Conservation (phyloP, 148 eudicot genomes). For the Fagopyrum tataricum region DNA sequence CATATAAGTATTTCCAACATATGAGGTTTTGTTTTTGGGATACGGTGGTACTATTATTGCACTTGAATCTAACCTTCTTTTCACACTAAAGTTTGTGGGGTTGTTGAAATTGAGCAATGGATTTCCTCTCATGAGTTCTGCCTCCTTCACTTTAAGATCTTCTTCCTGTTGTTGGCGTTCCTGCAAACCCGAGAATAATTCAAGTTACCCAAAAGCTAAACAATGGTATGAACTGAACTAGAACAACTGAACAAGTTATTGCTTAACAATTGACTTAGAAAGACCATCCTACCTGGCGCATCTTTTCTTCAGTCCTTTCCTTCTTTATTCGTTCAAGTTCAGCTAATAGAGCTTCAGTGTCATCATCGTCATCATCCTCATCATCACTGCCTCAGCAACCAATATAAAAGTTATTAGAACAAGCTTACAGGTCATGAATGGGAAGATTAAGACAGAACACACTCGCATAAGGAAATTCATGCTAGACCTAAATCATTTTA, state of each 20-base stretch:
- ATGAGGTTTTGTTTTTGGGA: conserved; percentile 55
- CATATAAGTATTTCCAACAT: no score
- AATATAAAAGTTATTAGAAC: background rate
- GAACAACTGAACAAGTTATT: no score
- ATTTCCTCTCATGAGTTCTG: conserved; percentile 71
- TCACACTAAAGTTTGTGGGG: conserved; percentile 48
- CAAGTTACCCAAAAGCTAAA: background rate
- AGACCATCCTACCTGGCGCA: conserved; percentile 47
- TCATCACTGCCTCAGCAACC: conserved; percentile 34
- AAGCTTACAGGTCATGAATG: no score
- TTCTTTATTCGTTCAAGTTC: conserved; percentile 85
- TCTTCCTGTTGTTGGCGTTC: conserved; percentile 62
- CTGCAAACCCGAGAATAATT: conserved; percentile 21
- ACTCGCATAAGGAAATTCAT: background rate
- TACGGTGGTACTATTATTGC: conserved; percentile 9
- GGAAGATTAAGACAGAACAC: no score
- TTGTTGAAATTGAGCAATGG: conserved; percentile 65
- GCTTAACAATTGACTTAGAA: background rate
- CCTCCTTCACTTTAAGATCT: conserved; percentile 79
- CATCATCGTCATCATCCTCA: conserved; percentile 75
- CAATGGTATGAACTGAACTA: background rate
- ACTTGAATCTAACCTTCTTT: no score
- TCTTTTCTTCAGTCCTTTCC: conserved; percentile 88
- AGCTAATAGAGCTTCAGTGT: conserved; percentile 85
- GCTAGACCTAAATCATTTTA: background rate